These are phyloP conservation scores for Aspergillus sp. DNA, from an alignment of 2,329 filamentous ascomycete genomes.

Conservation along the genomic window DNA sequence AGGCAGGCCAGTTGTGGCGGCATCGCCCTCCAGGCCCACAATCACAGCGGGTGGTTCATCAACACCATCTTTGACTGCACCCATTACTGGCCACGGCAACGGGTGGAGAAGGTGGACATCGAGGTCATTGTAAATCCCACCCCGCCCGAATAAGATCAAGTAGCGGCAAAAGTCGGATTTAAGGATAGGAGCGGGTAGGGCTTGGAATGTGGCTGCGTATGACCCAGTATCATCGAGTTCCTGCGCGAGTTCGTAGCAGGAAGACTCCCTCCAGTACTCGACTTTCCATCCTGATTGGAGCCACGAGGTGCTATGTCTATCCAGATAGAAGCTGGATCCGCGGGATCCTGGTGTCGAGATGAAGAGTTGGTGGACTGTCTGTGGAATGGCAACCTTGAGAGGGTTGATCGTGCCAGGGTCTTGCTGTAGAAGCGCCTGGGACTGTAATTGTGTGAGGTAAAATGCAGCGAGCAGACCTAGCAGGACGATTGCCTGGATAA, in stretches of 20 bases:
- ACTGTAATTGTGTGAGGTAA: background rate
- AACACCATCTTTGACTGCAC: background rate
- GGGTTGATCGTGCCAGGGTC: background rate
- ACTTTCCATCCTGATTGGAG: slow-evolving; percentile 11
- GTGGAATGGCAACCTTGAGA: background rate
- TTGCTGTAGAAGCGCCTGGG: background rate
- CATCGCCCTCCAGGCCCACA: slow-evolving; percentile 7
- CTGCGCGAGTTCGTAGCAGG: background rate
- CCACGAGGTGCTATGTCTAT: slow-evolving; percentile 3
- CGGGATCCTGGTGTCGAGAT: background rate
- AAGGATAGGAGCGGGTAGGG: background rate
- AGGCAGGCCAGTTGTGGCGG: slow-evolving; percentile 3
- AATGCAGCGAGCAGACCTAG: background rate
- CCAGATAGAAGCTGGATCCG: background rate
- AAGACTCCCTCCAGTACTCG: slow-evolving; percentile 8
- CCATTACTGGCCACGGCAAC: slow-evolving; percentile 7
- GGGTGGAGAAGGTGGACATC: slow-evolving; percentile 2
- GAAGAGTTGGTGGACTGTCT: slow-evolving; percentile 6
- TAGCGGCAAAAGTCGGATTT: slow-evolving; percentile 10
- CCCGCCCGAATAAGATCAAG: slow-evolving; percentile 6
- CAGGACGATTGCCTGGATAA: background rate
- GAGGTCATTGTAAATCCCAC: slow-evolving; percentile 7
- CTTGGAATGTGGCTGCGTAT: background rate
- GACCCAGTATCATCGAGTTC: background rate
- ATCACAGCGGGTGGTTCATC: background rate